Percentiles rank a stretch among this genome's conserved stretches.
phyloP scores from a whole-genome alignment of 179 eudicot species.

The Beta macrorhiza region DNA sequence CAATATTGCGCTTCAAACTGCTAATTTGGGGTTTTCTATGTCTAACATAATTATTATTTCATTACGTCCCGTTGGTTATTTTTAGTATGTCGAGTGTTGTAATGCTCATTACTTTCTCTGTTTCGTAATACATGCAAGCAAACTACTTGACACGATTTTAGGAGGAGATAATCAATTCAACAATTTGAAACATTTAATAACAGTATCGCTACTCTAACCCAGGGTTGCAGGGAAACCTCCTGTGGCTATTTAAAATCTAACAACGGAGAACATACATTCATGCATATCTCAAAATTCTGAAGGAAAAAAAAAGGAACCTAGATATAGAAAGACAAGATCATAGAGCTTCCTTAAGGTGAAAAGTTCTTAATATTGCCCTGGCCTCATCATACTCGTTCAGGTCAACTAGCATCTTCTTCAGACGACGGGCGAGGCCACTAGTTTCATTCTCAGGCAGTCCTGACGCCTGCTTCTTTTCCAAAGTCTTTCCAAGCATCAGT shows the following conservation, averaged over 20 bases:
- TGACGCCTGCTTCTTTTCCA: slow-evolving; percentile 63
- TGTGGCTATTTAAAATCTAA: not conserved
- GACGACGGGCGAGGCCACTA: slow-evolving; percentile 66
- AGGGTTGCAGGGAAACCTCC: too few species aligned
- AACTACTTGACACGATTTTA: too few species aligned
- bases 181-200: too few species aligned
- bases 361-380: slow-evolving; percentile 60
- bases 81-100: too few species aligned
- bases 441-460: slow-evolving; percentile 50
- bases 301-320: not conserved
- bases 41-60: too few species aligned
- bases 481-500: slow-evolving; percentile 52
- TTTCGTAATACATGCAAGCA: too few species aligned
- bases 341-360: slow-evolving; percentile 80
- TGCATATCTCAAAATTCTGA: not conserved
- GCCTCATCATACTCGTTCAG: slow-evolving; percentile 87
- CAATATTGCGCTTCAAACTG: too few species aligned
- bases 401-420: slow-evolving; percentile 92
- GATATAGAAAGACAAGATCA: slow-evolving; percentile 18
- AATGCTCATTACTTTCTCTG: too few species aligned
- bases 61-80: too few species aligned
- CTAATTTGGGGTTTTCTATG: too few species aligned
- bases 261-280: not conserved
- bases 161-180: too few species aligned
- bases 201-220: too few species aligned